Evolutionary conservation across 768 basidiomycete genomes (phyloP), one percentile per base, ranked within the genome.

Genomic region (Mrakia blollopis): DNA sequence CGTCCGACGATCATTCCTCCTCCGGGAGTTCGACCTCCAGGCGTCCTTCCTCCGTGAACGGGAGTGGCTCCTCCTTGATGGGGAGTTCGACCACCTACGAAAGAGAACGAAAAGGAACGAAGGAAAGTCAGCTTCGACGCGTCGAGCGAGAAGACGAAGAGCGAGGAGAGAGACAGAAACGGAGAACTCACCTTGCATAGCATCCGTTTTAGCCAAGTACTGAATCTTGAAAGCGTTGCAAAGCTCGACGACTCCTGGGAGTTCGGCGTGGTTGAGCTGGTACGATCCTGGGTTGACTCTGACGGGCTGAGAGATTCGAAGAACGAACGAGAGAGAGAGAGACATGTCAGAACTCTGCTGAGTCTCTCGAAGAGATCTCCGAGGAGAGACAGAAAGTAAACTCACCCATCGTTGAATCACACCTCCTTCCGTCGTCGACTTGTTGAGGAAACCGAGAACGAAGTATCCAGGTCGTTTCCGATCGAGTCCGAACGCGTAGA

Each of bases 401-500:
- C 89, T 70, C 84, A 94, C 95, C 94, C 94, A 98, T 73, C 89
- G 92, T 82, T 94, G 92, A 62, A 98, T 92, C 32, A 89, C 87
- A 13, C 93, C 84, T n/a, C 84, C 89, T 78, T 92, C 91, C 81
- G 93, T 93, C 83, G 93, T 80, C 23, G 84, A 78, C 72, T 83
- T 97, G 57, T 93, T 92, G 80, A 96, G 86, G 87, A 98, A 99
- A 82, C 91, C 91, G 9, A 98, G 87, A 81, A 89, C 91, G 86
- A 98, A 94, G 84, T 96, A 94, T 0, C 97, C 97, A 1, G 97
- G 93, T 72, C 88, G 88, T 80, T 91, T 91, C 77, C 92, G 88
- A 82, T 98, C 96, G 75, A 95, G 85, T 21, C 91, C 92, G 83
- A 98, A 99, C 16, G 93, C 96, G 81, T 99, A 99, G 85, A 94